phyloP scores from a whole-genome alignment of 2,329 filamentous ascomycete species.

The Penicillium corylophilum region DNA sequence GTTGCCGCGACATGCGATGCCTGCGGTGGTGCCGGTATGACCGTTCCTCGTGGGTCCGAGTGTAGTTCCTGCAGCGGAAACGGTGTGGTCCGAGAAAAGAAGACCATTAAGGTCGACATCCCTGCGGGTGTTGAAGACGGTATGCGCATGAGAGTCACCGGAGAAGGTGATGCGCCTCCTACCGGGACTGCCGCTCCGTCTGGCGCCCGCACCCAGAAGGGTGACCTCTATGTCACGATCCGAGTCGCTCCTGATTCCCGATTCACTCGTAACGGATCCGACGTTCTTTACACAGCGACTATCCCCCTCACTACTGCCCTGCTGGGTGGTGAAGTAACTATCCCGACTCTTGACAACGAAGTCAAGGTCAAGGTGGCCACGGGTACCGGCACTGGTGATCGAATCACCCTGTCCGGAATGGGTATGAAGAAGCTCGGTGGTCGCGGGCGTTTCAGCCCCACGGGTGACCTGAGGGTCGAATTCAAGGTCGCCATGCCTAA shows the following conservation, averaged over 20 bases:
- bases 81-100: constrained; percentile 78
- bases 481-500: constrained; percentile 96
- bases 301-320: constrained; percentile 91
- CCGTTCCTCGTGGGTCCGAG: constrained; percentile 75
- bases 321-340: constrained; percentile 81
- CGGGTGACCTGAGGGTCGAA: constrained; percentile 86
- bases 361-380: constrained; percentile 89
- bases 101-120: constrained; percentile 85
- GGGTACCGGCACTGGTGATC: constrained; percentile 89
- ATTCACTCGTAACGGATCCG: constrained; percentile 82
- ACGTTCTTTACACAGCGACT: constrained; percentile 87
- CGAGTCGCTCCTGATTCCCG: constrained; percentile 85
- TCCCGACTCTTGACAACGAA: constrained; percentile 87
- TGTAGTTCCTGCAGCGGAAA: constrained; percentile 78
- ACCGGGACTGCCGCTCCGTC: constrained; percentile 68
- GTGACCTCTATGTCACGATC: constrained; percentile 89
- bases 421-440: constrained; percentile 85
- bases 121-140: constrained; percentile 95
- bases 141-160: constrained; percentile 82
- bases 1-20: constrained; percentile 85
- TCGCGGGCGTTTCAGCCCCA: constrained; percentile 54
- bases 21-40: constrained; percentile 76
- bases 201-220: constrained; percentile 65
- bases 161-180: constrained; percentile 81
- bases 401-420: constrained; percentile 82